A percentile compares a stretch with the other conserved stretches of the same genome.
These are phyloP conservation scores for Fusarium gaditjirri DNA, from an alignment of 2,329 filamentous ascomycete genomes.

Conservation along the genomic window DNA sequence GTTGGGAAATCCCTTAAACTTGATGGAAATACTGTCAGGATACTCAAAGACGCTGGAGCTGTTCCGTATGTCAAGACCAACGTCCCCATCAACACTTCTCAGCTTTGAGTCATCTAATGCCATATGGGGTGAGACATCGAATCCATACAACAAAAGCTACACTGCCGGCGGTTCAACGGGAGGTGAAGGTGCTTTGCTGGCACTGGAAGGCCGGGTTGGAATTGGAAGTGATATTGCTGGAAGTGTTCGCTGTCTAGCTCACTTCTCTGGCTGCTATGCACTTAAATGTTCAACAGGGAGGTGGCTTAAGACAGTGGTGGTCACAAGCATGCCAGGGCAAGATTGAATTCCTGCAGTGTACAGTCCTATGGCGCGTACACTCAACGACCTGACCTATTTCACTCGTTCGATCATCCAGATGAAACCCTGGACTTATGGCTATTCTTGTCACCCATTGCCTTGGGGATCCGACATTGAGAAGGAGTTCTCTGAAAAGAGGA, in stretches of 20 bases:
- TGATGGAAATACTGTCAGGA: conserved; percentile 78
- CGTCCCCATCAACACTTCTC: conserved; percentile 85
- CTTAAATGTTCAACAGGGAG: conserved; percentile 87
- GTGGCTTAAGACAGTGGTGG: conserved; percentile 87
- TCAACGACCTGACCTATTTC: conserved; percentile 87
- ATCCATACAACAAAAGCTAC: conserved; percentile 86
- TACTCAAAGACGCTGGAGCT: conserved; percentile 89
- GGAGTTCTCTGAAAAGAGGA: conserved; percentile 58
- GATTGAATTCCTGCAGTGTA: conserved; percentile 91
- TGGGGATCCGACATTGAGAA: conserved; percentile 75
- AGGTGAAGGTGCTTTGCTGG: conserved; percentile 84
- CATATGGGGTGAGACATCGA: conserved; percentile 84
- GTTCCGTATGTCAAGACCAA: conserved; percentile 95
- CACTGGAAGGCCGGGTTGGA: conserved; percentile 85
- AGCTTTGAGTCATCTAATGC: conserved; percentile 84
- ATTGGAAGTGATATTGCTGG: conserved; percentile 93
- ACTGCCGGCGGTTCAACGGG: conserved; percentile 91
- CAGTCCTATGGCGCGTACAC: conserved; percentile 89
- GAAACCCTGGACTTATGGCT: conserved; percentile 90
- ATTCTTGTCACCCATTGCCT: conserved; percentile 83
- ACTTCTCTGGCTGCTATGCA: conserved; percentile 90
- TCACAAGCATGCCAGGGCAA: conserved; percentile 91
- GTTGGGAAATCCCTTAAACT: conserved; percentile 71
- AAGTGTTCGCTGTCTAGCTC: conserved; percentile 85
- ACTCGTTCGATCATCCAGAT: conserved; percentile 80